A percentile compares a stretch with the other conserved stretches of the same genome.
Conservation (phyloP, 805 yeast species). For the Myxozyma lipomycoides region DNA sequence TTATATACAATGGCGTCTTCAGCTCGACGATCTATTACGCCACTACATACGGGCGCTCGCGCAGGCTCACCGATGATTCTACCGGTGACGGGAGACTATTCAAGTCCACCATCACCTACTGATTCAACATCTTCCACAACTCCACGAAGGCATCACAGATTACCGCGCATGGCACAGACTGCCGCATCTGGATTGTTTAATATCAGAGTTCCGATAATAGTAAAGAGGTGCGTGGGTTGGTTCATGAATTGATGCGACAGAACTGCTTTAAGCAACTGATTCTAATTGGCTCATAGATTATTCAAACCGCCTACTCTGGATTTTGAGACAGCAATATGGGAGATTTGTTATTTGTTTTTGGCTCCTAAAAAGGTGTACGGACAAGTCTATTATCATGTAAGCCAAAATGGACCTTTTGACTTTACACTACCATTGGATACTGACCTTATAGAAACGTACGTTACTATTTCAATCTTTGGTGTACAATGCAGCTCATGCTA, state of each 20-base stretch:
- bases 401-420: constrained; percentile 1
- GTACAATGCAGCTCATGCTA: too few species aligned
- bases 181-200: constrained; percentile 5
- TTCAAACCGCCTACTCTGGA: constrained; percentile 77
- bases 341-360: constrained; percentile 65
- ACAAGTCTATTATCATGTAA: constrained; percentile 65
- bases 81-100: constrained; percentile 10
- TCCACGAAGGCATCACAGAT: constrained; percentile 14
- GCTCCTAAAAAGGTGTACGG: constrained; percentile 80
- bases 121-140: constrained; percentile 18
- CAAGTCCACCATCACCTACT: constrained; percentile 23
- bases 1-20: not conserved
- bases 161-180: not conserved
- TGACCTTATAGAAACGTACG: constrained; percentile 20
- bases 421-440: not conserved
- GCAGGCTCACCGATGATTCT: constrained; percentile 3
- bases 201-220: constrained; percentile 18
- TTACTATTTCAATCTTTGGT: not conserved
- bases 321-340: constrained; percentile 92
- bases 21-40: not conserved
- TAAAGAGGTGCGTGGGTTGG: constrained; percentile 14
- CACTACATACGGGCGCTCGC: not conserved
- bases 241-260: not conserved
- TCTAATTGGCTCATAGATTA: constrained; percentile 37
- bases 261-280: not conserved